Evolutionary conservation across 1,284 basidiomycete genomes (phyloP), one percentile per base, ranked within the genome.

Genomic region (Rhodotorula sp.): DNA sequence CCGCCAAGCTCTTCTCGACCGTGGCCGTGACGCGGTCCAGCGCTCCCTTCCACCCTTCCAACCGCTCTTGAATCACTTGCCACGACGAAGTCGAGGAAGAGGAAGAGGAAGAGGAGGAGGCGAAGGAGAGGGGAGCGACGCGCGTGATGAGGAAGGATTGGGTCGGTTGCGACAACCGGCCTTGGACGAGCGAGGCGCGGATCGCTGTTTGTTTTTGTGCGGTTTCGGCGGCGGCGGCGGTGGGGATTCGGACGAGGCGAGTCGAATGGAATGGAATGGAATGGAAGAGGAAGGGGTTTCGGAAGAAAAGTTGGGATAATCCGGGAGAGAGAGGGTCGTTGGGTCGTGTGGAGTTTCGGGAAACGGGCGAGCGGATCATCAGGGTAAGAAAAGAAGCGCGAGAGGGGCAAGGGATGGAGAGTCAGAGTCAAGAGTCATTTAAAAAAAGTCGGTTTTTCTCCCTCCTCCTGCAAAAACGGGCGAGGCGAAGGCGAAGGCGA

Each of bases 101-200:
- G 67, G 60, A 34, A 8, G 34, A 83, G 76, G 95, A 95, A 45
- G 86, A 84, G 67, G 91, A 88, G 14, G 60, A n/a, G 18, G 34
- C 28, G 15, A 55, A 16, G 18, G 65, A 52, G 47, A 63, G 59
- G 2, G 91, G 87, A 3, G 89, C 89, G 2, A 93, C 89, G 52
- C 88, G 88, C 66, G 87, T 87, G 74, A 97, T 86, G 72, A 88
- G 88, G 64, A 95, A 84, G 48, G 87, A 87, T 74, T 90, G 88
- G 15, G 87, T 85, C 5, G 89, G 89, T 80, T 95, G 93, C 6
- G 91, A 91, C 55, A 97, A 87, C 78, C 93, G 92, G 34, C 91
- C 93, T 52, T 87, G 87, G 60, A 95, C 81, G 57, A 97, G 86
- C 62, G 90, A 88, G 8, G 88, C 87, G 74, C 92, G 90, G 79